Conservation (phyloP, 2,329 filamentous ascomycete species). For the Phaeophleospora eucalypticola region DNA sequence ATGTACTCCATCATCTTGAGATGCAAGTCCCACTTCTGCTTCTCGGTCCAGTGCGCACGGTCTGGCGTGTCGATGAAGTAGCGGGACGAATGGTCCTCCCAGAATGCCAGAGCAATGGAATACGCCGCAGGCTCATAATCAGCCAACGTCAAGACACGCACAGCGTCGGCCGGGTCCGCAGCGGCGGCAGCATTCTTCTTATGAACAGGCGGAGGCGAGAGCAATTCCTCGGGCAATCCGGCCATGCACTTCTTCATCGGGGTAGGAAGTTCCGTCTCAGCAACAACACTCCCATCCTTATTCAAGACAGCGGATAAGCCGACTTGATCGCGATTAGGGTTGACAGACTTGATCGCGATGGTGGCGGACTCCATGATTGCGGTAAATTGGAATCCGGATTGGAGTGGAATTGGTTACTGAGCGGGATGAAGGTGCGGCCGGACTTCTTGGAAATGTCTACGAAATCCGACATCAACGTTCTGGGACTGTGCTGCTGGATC, state of each 20-base stretch:
- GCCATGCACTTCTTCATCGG: not conserved
- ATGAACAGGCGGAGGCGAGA: not conserved
- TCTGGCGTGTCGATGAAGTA: slow-evolving; percentile 73
- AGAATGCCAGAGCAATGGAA: slow-evolving; percentile 73
- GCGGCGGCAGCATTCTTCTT: not conserved
- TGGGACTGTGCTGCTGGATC: slow-evolving; percentile 8
- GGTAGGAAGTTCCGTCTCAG: not conserved
- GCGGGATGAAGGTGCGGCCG: slow-evolving; percentile 46
- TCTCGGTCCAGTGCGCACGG: slow-evolving; percentile 57
- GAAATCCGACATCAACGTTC: slow-evolving; percentile 33
- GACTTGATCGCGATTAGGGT: too few species aligned
- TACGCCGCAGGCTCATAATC: slow-evolving; percentile 69
- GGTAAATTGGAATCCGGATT: slow-evolving; percentile 30
- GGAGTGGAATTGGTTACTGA: slow-evolving; percentile 38
- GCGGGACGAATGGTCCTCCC: slow-evolving; percentile 65
- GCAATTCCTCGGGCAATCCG: not conserved
- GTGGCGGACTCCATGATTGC: slow-evolving; percentile 37
- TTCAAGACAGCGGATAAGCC: too few species aligned
- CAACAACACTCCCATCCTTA: not conserved
- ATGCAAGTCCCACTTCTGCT: slow-evolving; percentile 72
- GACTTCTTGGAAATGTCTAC: slow-evolving; percentile 41
- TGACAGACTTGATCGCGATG: too few species aligned
- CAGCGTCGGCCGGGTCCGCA: slow-evolving; percentile 41
- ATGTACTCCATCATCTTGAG: slow-evolving; percentile 73
- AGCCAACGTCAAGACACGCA: slow-evolving; percentile 60